Percentiles rank a stretch among this genome's conserved stretches.
Evolutionary conservation across 192 early-diverging fungal species (phyloP).

Genomic region (Thoreauomyces humboldtii): DNA sequence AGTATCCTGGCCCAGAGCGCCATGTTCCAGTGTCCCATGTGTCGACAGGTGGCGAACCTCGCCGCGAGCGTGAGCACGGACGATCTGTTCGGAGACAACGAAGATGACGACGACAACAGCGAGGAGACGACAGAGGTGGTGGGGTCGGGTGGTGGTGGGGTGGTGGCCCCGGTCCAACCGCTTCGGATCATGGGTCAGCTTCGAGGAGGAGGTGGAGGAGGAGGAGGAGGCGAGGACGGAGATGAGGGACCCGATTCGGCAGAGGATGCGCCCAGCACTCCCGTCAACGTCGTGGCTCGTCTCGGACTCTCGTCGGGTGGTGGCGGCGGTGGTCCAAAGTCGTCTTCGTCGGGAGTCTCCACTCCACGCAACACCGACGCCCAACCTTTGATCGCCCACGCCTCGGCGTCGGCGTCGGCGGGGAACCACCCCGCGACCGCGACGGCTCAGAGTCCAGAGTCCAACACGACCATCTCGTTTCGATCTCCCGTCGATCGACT

Average conservation of each 20-base stretch:
- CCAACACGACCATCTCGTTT: neutral
- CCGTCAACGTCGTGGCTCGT: no score
- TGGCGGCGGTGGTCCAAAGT: no score
- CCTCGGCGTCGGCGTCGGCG: neutral
- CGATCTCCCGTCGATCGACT: neutral
- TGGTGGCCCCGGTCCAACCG: no score
- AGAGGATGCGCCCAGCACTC: neutral
- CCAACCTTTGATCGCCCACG: neutral
- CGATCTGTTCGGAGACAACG: slow-evolving; percentile 25
- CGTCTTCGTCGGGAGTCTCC: no score
- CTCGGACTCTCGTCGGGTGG: no score
- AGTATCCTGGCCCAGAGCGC: slow-evolving; percentile 40
- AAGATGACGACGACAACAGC: neutral
- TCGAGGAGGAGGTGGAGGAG: no score
- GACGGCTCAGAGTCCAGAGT: neutral
- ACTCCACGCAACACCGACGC: slow-evolving; percentile 5
- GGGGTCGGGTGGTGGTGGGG: no score
- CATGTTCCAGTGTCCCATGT: slow-evolving; percentile 64
- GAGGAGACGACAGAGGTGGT: neutral
- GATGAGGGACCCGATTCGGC: neutral
- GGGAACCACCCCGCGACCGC: neutral
- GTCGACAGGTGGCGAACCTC: slow-evolving; percentile 60
- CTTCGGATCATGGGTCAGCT: no score
- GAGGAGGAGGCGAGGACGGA: neutral
- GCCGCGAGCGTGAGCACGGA: slow-evolving; percentile 51